phyloP scores from a whole-genome alignment of 495 filamentous ascomycete genomes.

The Halenospora varia region DNA sequence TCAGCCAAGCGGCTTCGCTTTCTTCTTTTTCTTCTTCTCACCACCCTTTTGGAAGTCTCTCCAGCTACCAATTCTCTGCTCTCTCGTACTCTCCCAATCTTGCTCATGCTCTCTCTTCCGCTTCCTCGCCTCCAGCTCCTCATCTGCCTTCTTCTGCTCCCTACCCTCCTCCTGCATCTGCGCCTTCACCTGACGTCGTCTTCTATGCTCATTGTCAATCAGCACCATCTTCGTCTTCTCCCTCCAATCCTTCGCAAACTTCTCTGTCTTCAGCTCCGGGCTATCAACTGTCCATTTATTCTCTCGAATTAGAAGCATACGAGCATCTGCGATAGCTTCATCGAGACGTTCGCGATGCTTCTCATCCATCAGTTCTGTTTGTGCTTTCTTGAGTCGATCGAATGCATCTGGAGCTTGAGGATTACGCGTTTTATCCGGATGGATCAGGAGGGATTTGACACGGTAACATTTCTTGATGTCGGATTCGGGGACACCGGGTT shows the following conservation, averaged over 20 bases:
- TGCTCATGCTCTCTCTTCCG: constrained; percentile 88
- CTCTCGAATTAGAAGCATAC: constrained; percentile 89
- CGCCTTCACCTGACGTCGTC: constrained; percentile 82
- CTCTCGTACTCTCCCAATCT: constrained; percentile 90
- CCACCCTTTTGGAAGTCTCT: constrained; percentile 78
- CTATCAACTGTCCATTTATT: constrained; percentile 88
- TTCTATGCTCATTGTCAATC: constrained; percentile 84
- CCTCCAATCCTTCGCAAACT: constrained; percentile 80
- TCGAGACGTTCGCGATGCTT: constrained; percentile 83
- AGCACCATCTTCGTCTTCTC: constrained; percentile 90
- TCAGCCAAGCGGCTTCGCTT: constrained; percentile 76
- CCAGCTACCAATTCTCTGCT: constrained; percentile 92
- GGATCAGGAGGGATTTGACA: constrained; percentile 95
- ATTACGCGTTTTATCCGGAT: constrained; percentile 96
- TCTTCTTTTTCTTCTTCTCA: constrained; percentile 87
- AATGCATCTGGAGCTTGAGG: constrained; percentile 91
- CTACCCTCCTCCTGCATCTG: constrained; percentile 96
- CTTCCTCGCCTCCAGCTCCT: constrained; percentile 83
- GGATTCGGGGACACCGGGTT: constrained; percentile 89
- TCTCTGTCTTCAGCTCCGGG: constrained; percentile 74
- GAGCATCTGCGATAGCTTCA: constrained; percentile 93
- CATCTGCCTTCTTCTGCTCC: constrained; percentile 80
- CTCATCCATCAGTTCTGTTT: constrained; percentile 87
- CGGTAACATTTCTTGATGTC: constrained; percentile 95
- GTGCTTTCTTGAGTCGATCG: constrained; percentile 92